Conservation (phyloP, 73 alveolate species). For the Halteria grandinella region DNA sequence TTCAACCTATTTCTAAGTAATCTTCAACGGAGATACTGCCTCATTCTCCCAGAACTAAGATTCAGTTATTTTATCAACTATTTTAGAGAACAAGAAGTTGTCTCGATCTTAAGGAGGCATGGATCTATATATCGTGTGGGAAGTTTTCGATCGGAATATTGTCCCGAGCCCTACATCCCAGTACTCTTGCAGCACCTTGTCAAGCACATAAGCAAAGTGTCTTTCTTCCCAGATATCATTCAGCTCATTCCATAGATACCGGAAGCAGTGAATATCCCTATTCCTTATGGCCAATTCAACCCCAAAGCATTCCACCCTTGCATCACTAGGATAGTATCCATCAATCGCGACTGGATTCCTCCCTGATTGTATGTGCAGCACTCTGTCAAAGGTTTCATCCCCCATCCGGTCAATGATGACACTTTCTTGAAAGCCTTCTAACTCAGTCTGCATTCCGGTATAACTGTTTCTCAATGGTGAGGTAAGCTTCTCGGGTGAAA, state of each 20-base stretch:
- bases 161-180: conserved; percentile 44
- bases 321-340: conserved; percentile 24
- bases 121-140: conserved; percentile 27
- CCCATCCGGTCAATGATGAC: conserved; percentile 4
- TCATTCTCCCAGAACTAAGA: conserved; percentile 40
- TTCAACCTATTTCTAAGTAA: conserved; percentile 11
- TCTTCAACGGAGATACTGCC: background rate
- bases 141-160: conserved; percentile 38
- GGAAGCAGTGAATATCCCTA: conserved; percentile 1
- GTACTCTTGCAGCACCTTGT: conserved; percentile 26
- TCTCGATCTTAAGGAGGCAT: conserved; percentile 35
- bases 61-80: conserved; percentile 39
- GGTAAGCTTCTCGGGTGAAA: too few species aligned
- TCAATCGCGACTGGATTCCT: background rate
- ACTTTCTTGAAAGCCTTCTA: conserved; percentile 4
- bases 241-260: conserved; percentile 37
- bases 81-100: conserved; percentile 49
- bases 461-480: too few species aligned
- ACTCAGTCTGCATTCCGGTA: too few species aligned
- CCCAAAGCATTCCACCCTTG: conserved; percentile 53
- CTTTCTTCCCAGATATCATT: conserved; percentile 38
- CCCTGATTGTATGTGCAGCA: background rate
- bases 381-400: conserved; percentile 6
- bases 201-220: conserved; percentile 46
- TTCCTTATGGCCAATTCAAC: conserved; percentile 41